Conservation (phyloP, 2,329 filamentous ascomycete species). For the Sphaerulina vaccinii region DNA sequence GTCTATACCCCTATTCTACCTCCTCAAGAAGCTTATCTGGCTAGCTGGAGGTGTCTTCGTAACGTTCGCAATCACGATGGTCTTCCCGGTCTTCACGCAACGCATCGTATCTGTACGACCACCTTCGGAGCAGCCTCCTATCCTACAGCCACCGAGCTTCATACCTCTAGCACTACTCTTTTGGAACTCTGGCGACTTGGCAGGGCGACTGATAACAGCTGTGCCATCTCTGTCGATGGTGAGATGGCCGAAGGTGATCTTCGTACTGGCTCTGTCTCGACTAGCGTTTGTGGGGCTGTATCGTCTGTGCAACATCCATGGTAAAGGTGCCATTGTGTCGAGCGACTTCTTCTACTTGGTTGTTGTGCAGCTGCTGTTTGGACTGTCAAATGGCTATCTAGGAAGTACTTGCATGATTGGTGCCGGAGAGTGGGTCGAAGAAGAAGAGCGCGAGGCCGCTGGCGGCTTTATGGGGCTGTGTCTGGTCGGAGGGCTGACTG, state of each 20-base stretch:
- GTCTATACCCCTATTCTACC: conserved; percentile 57
- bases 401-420: conserved; percentile 91
- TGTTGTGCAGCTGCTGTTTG: conserved; percentile 79
- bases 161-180: conserved; percentile 87
- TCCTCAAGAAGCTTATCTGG: conserved; percentile 78
- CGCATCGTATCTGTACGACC: conserved; percentile 46
- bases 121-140: conserved; percentile 48
- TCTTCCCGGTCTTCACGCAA: conserved; percentile 86
- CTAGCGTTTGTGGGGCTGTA: conserved; percentile 79
- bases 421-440: conserved; percentile 74
- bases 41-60: conserved; percentile 73
- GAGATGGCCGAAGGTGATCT: conserved; percentile 64
- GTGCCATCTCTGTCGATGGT: conserved; percentile 57
- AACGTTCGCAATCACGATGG: conserved; percentile 84
- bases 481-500: conserved; percentile 78
- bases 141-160: conserved; percentile 74
- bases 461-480: conserved; percentile 93
- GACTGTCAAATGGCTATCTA: conserved; percentile 82
- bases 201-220: conserved; percentile 69
- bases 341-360: conserved; percentile 89
- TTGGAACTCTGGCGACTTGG: conserved; percentile 88
- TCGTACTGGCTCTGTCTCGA: conserved; percentile 65
- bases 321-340: conserved; percentile 67
- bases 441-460: conserved; percentile 79
- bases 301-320: conserved; percentile 81